These are phyloP conservation scores for Euphorbia pulcherrima DNA, from an alignment of 345 rosid species.

Conservation along the genomic window DNA sequence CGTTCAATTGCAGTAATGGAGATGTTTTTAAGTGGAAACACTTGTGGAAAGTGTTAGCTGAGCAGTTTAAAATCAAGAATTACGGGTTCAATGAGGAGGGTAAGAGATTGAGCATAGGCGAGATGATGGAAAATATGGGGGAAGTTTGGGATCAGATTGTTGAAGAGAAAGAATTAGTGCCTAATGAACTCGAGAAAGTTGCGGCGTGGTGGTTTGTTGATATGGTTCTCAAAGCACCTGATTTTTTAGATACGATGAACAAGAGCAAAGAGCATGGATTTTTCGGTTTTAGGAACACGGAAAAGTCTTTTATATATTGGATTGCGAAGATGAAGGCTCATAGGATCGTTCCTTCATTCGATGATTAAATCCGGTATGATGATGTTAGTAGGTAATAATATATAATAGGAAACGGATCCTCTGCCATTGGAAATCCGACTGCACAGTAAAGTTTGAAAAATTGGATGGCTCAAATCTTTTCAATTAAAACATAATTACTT, in stretches of 20 bases:
- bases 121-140: conserved; percentile 62
- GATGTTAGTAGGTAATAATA: too few relatives aligned
- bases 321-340: conserved; percentile 23
- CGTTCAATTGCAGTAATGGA: conserved; percentile 63
- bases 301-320: conserved; percentile 36
- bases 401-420: too few relatives aligned
- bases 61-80: conserved; percentile 69
- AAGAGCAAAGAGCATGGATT: conserved; percentile 82
- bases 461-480: too few relatives aligned
- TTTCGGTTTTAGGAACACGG: conserved; percentile 73
- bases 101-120: conserved; percentile 40
- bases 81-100: conserved; percentile 59
- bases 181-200: background rate
- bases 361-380: background rate
- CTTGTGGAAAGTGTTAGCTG: conserved; percentile 65
- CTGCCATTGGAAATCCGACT: too few relatives aligned
- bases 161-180: conserved; percentile 38
- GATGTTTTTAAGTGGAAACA: conserved; percentile 83
- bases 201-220: conserved; percentile 55
- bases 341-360: conserved; percentile 20
- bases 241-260: conserved; percentile 45
- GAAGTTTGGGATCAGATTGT: conserved; percentile 70
- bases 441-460: too few relatives aligned
- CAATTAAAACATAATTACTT: too few relatives aligned
- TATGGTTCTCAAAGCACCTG: conserved; percentile 12